Percentiles rank a stretch among this genome's conserved stretches.
phyloP scores from a whole-genome alignment of 331 rosid genomes.

The Malus hybrid region DNA sequence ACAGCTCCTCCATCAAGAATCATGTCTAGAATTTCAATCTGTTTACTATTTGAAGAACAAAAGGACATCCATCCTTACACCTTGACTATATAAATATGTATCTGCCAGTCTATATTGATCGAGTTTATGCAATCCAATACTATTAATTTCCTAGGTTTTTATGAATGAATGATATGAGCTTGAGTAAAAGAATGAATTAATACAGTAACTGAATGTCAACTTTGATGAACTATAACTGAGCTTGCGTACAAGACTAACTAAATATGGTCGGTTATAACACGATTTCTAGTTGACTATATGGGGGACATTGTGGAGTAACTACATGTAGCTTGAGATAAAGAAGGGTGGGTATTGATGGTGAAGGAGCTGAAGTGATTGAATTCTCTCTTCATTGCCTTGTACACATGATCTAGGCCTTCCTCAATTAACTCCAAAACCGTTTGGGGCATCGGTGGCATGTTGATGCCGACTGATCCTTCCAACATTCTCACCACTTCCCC shows the following conservation, averaged over 20 bases:
- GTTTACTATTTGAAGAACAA: background rate
- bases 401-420: conserved; percentile 81
- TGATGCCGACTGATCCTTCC: conserved; percentile 53
- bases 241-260: too few species aligned
- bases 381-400: conserved; percentile 83
- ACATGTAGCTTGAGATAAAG: conserved; percentile 74
- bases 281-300: conserved; percentile 33
- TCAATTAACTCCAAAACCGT: conserved; percentile 70
- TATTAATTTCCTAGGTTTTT: background rate
- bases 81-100: background rate
- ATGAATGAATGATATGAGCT: background rate
- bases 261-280: background rate
- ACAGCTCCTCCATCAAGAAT: conserved; percentile 28
- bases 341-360: conserved; percentile 62
- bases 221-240: too few species aligned
- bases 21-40: conserved; percentile 11
- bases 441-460: conserved; percentile 89
- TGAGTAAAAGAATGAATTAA: background rate
- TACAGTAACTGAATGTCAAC: too few species aligned
- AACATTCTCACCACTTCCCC: conserved; percentile 86
- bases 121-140: background rate
- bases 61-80: background rate
- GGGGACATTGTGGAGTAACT: conserved; percentile 90
- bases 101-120: background rate
- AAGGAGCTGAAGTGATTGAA: conserved; percentile 66